phyloP scores from a whole-genome alignment of 768 basidiomycete species.

The Chalciporus sphaerocephalus region DNA sequence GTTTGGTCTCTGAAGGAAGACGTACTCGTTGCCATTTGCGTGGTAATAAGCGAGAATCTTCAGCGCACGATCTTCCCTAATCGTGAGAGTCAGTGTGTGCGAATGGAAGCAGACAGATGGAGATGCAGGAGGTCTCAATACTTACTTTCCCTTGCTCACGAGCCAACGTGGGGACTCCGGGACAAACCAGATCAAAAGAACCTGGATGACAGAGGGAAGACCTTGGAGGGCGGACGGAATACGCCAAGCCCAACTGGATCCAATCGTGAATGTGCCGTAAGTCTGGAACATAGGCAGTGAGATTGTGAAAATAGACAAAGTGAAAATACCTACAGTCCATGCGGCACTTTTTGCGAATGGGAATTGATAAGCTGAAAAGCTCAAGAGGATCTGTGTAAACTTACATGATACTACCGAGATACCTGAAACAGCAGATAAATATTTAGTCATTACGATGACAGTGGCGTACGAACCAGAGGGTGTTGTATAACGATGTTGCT shows the following conservation, averaged over 20 bases:
- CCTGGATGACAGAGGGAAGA: constrained; percentile 63
- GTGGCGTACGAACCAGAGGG: constrained; percentile 52
- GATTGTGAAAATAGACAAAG: neutral
- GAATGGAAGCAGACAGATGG: neutral
- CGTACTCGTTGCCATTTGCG: constrained; percentile 64
- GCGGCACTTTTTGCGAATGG: constrained; percentile 46
- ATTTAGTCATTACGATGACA: constrained; percentile 3
- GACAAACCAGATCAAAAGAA: constrained; percentile 59
- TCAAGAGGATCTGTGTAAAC: constrained; percentile 3
- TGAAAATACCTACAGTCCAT: constrained; percentile 43
- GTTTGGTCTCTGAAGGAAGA: neutral
- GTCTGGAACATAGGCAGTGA: constrained; percentile 31
- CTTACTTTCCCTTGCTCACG: constrained; percentile 59
- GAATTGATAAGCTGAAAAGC: neutral
- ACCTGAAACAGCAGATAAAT: constrained; percentile 22
- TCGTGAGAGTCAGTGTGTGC: neutral
- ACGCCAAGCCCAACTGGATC: constrained; percentile 74
- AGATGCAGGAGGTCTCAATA: neutral
- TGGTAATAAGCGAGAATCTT: constrained; percentile 76
- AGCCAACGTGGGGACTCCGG: constrained; percentile 87
- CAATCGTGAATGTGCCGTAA: constrained; percentile 72
- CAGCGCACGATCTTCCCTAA: constrained; percentile 57
- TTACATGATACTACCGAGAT: constrained; percentile 33
- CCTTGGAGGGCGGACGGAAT: constrained; percentile 72
- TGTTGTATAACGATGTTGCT: constrained; percentile 75